Evolutionary conservation across 768 basidiomycete genomes (phyloP).

Genomic region (Pholiota molesta): DNA sequence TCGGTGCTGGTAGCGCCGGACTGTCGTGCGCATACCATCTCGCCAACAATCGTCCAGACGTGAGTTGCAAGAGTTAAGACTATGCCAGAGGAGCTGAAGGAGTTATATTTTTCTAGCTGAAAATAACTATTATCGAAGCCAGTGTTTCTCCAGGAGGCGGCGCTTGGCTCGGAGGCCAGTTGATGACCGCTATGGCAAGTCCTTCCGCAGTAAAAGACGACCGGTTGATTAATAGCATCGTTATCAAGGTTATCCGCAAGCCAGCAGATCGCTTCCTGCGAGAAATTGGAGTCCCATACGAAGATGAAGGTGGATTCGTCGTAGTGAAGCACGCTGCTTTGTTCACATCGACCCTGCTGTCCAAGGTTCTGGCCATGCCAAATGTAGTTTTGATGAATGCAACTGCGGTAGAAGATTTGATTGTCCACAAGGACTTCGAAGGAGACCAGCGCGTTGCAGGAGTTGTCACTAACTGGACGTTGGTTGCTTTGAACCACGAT

Average conservation of each 20-base stretch:
- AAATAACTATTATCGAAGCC: constrained; percentile 67
- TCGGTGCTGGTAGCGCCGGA: constrained; percentile 73
- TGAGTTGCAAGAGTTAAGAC: constrained; percentile 28
- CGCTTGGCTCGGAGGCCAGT: constrained; percentile 78
- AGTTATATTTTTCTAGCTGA: constrained; percentile 35
- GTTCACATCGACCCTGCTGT: constrained; percentile 78
- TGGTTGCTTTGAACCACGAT: constrained; percentile 64
- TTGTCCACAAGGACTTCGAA: constrained; percentile 63
- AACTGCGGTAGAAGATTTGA: constrained; percentile 81
- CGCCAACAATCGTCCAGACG: constrained; percentile 66
- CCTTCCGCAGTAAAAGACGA: neutral
- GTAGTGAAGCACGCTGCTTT: constrained; percentile 83
- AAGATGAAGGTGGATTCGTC: constrained; percentile 77
- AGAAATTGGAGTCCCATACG: constrained; percentile 71
- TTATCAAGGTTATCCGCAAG: constrained; percentile 68
- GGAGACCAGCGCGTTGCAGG: constrained; percentile 53
- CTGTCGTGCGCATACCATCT: constrained; percentile 77
- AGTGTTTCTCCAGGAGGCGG: constrained; percentile 80
- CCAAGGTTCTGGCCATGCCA: constrained; percentile 67
- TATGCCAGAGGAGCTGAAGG: neutral
- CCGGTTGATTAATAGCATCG: neutral
- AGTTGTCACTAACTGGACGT: constrained; percentile 56
- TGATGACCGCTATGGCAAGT: constrained; percentile 78
- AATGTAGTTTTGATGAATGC: constrained; percentile 80
- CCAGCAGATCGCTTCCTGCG: constrained; percentile 73